phyloP scores from a whole-genome alignment of 1,284 basidiomycete species.

The Phellopilus nigrolimitatus region DNA sequence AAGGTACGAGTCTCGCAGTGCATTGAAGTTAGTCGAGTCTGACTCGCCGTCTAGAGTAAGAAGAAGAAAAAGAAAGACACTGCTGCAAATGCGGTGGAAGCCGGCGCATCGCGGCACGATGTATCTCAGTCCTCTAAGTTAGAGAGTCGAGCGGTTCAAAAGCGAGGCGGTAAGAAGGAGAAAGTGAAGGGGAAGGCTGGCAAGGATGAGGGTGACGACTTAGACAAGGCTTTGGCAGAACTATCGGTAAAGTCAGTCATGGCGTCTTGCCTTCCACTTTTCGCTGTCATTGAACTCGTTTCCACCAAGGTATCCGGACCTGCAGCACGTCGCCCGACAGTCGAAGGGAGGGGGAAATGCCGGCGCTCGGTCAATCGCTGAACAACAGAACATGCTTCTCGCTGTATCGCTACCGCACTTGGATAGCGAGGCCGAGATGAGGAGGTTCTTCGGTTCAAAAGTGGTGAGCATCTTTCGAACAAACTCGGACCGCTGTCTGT shows the following conservation, averaged over 20 bases:
- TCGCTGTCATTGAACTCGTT: conserved; percentile 3
- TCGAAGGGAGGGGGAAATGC: conserved; percentile 26
- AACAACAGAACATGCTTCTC: conserved; percentile 54
- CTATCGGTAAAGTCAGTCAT: conserved; percentile 66
- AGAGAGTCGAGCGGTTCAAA: conserved; percentile 29
- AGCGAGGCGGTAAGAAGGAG: conserved; percentile 51
- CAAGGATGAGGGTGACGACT: conserved; percentile 67
- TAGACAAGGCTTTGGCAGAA: conserved; percentile 80
- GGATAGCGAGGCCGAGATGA: conserved; percentile 84
- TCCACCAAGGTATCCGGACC: conserved; percentile 46
- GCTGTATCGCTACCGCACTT: conserved; percentile 74
- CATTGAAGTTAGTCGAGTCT: neutral
- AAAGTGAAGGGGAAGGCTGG: conserved; percentile 51
- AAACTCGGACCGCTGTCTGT: neutral
- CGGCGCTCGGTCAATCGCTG: conserved; percentile 25
- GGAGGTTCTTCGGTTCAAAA: conserved; percentile 87
- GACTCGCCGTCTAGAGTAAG: conserved; percentile 39
- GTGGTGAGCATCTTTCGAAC: conserved; percentile 53
- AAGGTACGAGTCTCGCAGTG: conserved; percentile 35
- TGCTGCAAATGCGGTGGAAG: conserved; percentile 19
- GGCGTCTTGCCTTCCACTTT: neutral
- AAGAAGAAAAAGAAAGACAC: conserved; percentile 41
- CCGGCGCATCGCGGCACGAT: conserved; percentile 23
- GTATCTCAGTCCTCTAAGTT: conserved; percentile 32
- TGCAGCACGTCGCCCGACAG: conserved; percentile 35